Percentiles rank a stretch among this genome's conserved stretches.
Conservation (phyloP, 108 stramenopile genomes). For the Cyclotella sp. region DNA sequence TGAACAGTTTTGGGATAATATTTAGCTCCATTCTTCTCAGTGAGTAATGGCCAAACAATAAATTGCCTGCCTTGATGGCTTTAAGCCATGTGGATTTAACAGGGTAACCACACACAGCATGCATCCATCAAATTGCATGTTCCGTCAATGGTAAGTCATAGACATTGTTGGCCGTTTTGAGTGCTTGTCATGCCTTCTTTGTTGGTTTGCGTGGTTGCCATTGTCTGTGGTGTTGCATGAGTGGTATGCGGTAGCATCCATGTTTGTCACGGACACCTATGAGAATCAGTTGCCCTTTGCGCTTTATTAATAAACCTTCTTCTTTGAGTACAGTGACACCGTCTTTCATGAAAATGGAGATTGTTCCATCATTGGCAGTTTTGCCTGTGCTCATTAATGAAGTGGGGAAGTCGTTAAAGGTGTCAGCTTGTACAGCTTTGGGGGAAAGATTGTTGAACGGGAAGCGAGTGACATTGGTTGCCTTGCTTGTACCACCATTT, state of each 20-base stretch:
- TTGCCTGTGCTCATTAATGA: background rate
- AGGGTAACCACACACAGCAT: background rate
- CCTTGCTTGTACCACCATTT: background rate
- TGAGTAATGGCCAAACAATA: conserved; percentile 24
- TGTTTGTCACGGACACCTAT: too few species aligned
- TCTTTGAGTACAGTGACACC: too few species aligned
- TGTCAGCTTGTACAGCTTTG: background rate
- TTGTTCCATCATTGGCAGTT: background rate
- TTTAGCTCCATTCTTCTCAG: background rate
- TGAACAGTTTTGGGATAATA: background rate
- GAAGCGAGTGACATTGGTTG: background rate
- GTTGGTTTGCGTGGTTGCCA: background rate
- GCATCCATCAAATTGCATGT: background rate
- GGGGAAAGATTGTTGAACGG: too few species aligned
- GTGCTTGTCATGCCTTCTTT: background rate
- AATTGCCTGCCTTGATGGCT: conserved; percentile 21
- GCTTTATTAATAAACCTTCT: too few species aligned
- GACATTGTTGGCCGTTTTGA: background rate
- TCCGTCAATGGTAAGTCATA: background rate
- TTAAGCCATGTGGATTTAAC: conserved; percentile 23
- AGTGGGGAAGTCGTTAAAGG: background rate
- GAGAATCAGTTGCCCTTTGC: too few species aligned
- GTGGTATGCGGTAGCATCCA: too few species aligned
- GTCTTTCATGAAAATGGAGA: too few species aligned
- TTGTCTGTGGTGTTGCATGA: background rate